Conservation (phyloP, 169 alveolate genomes). For the Cryptosporidium felis region DNA sequence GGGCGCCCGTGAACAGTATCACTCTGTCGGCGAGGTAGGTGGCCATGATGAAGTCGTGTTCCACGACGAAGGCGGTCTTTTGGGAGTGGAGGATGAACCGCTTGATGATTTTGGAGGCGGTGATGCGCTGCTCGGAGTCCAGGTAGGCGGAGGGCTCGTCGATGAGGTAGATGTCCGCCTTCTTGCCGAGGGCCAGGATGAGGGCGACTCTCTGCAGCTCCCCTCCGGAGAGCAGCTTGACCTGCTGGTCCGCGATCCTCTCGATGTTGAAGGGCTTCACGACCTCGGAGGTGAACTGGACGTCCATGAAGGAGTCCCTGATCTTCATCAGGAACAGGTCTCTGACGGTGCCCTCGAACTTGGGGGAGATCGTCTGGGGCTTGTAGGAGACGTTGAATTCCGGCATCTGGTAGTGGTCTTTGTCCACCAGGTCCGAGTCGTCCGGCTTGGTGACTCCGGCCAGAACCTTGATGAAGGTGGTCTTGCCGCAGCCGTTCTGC, state of each 20-base stretch:
- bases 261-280: conserved; percentile 95
- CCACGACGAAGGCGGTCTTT: conserved; percentile 98
- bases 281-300: conserved; percentile 96
- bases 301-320: conserved; percentile 89
- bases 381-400: conserved; percentile 93
- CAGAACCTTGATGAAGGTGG: conserved; percentile 96
- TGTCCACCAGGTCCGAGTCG: conserved; percentile 81
- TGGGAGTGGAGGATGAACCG: conserved; percentile 96
- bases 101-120: conserved; percentile 98
- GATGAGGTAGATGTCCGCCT: conserved; percentile 97
- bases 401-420: conserved; percentile 82
- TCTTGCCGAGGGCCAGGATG: conserved; percentile 95
- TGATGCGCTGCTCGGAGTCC: conserved; percentile 98
- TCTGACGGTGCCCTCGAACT: conserved; percentile 96
- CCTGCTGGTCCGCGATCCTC: conserved; percentile 92
- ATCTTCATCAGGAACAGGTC: conserved; percentile 91
- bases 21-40: conserved; percentile 99
- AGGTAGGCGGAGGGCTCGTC: conserved; percentile 99
- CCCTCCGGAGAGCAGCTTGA: conserved; percentile 97
- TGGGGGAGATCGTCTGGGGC: conserved; percentile 98
- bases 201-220: conserved; percentile 98
- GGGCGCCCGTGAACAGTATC: conserved; percentile 97
- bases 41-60: conserved; percentile 99
- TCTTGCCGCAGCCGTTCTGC: conserved; percentile 98
- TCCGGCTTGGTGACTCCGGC: conserved; percentile 96